These are phyloP conservation scores for Podosphaera leucotricha DNA, from an alignment of 2,329 filamentous ascomycete genomes.

Conservation along the genomic window DNA sequence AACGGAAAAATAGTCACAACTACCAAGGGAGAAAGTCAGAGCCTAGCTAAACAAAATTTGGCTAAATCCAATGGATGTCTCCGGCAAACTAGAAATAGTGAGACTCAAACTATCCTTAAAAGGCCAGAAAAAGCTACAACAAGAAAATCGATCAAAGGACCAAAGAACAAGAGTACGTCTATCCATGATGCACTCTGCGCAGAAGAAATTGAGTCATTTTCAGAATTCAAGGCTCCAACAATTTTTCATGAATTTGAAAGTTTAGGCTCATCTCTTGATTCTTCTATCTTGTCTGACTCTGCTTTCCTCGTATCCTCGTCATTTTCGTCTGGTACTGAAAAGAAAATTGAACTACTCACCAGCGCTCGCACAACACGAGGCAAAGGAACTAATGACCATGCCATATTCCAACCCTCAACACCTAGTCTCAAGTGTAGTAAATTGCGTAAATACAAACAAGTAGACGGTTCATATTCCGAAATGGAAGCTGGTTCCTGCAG, in stretches of 20 bases:
- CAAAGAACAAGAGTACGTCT: background rate
- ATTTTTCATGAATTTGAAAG: conserved; percentile 1
- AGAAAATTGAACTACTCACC: conserved; percentile 1
- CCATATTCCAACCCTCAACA: conserved; percentile 5
- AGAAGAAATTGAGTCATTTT: conserved; percentile 5
- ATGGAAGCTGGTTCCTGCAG: background rate
- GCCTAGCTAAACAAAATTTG: too few relatives aligned
- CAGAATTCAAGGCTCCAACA: conserved; percentile 7
- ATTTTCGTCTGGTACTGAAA: conserved; percentile 1
- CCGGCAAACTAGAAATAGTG: too few relatives aligned
- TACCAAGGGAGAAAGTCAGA: conserved; percentile 3
- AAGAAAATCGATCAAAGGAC: conserved; percentile 15
- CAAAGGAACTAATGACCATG: conserved; percentile 2
- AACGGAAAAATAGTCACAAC: conserved; percentile 9
- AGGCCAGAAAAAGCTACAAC: conserved; percentile 14
- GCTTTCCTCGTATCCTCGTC: too few relatives aligned
- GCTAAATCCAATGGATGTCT: too few relatives aligned
- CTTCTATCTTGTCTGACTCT: too few relatives aligned
- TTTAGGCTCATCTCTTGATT: conserved; percentile 1
- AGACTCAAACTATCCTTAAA: conserved; percentile 1
- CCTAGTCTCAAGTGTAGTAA: background rate
- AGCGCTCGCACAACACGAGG: background rate
- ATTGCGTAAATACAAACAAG: background rate
- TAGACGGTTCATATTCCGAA: background rate
- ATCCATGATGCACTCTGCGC: conserved; percentile 2